These are phyloP conservation scores for Neurospora sp. DNA, from an alignment of 495 filamentous ascomycete species.

Conservation along the genomic window DNA sequence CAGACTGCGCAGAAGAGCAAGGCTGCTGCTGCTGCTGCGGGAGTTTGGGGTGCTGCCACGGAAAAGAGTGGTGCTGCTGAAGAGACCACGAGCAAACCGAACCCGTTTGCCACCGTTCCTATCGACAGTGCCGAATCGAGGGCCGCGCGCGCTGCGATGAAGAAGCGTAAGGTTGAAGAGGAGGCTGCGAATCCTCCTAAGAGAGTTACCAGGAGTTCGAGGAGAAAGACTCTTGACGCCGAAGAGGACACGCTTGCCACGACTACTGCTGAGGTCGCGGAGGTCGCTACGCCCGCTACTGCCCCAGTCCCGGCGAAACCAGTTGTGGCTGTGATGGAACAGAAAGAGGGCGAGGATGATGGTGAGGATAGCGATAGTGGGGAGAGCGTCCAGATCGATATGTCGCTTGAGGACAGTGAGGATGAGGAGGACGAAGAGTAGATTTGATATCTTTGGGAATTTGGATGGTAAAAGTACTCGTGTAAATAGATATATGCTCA, in stretches of 20 bases:
- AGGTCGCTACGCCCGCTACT: slow-evolving; percentile 22
- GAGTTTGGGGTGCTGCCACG: not conserved
- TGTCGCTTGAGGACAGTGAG: slow-evolving; percentile 15
- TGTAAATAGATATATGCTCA: not conserved
- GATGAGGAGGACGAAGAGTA: slow-evolving; percentile 16
- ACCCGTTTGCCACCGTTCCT: slow-evolving; percentile 8
- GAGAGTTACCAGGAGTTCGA: not conserved
- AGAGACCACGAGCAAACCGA: not conserved
- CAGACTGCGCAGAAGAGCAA: not conserved
- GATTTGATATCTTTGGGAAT: not conserved
- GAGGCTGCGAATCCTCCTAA: not conserved
- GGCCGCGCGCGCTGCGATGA: not conserved
- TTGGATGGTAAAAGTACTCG: not conserved
- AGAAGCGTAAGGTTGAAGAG: slow-evolving; percentile 29
- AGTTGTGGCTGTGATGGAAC: not conserved
- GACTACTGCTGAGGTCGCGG: slow-evolving; percentile 15
- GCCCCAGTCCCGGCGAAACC: not conserved
- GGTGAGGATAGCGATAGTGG: slow-evolving; percentile 14
- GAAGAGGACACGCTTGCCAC: slow-evolving; percentile 2
- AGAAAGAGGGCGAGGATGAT: slow-evolving; percentile 14
- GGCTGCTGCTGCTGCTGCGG: not conserved
- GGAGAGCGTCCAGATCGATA: slow-evolving; percentile 23
- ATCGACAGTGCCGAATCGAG: not conserved
- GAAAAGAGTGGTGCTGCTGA: slow-evolving; percentile 2
- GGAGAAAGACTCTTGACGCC: slow-evolving; percentile 17